Evolutionary conservation across 2,329 filamentous ascomycete species (phyloP).

Genomic region (Phoma sp.): DNA sequence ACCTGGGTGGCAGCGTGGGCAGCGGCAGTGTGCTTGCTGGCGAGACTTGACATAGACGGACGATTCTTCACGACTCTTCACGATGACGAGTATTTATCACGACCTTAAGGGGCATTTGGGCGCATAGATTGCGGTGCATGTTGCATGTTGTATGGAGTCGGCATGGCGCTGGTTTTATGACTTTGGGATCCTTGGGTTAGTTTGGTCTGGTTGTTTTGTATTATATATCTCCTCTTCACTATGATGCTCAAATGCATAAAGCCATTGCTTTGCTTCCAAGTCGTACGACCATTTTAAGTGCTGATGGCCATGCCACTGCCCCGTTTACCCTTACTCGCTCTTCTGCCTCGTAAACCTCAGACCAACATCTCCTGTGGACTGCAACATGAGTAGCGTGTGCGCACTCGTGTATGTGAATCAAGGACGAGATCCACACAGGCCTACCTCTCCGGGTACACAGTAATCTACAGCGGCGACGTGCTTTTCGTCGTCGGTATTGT

Average conservation of each 20-base stretch:
- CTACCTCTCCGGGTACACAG: too few relatives aligned
- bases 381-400: too few relatives aligned
- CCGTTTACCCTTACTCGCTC: too few relatives aligned
- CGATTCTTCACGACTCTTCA: neutral
- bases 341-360: too few relatives aligned
- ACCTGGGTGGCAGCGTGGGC: conserved; percentile 80
- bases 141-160: conserved; percentile 4
- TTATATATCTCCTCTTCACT: conserved; percentile 8
- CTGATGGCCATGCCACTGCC: too few relatives aligned
- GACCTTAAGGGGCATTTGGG: conserved; percentile 2
- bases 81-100: conserved; percentile 4
- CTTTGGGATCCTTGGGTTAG: neutral
- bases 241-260: neutral
- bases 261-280: too few relatives aligned
- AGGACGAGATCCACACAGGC: too few relatives aligned
- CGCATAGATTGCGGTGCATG: conserved; percentile 5
- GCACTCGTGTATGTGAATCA: too few relatives aligned
- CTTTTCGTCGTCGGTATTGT: too few relatives aligned
- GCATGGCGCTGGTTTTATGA: neutral
- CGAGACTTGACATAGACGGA: conserved; percentile 25
- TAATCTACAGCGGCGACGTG: too few relatives aligned
- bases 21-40: conserved; percentile 61
- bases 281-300: too few relatives aligned
- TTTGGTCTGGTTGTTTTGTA: neutral
- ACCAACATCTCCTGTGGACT: too few relatives aligned